Evolutionary conservation across 768 basidiomycete genomes (phyloP).

Genomic region (Lactifluus piperatus): DNA sequence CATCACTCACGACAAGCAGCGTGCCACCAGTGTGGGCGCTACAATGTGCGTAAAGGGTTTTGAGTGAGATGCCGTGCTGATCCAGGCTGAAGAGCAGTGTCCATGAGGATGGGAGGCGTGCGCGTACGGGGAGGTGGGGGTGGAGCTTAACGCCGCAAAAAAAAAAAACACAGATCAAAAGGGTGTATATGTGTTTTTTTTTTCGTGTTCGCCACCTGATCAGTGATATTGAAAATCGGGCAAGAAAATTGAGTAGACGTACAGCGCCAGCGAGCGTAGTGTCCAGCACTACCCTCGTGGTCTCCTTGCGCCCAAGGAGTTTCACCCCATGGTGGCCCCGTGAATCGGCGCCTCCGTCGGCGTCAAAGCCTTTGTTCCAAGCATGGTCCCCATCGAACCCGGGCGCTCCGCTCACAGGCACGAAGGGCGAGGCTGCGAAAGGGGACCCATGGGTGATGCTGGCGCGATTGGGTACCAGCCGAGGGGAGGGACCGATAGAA

Average conservation of each 20-base stretch:
- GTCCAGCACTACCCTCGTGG: slow-evolving; percentile 45
- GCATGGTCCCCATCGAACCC: slow-evolving; percentile 59
- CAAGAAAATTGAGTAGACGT: slow-evolving; percentile 20
- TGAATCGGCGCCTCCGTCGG: slow-evolving; percentile 26
- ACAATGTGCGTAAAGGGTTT: slow-evolving; percentile 72
- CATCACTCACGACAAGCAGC: slow-evolving; percentile 60
- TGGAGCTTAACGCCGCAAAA: slow-evolving; percentile 70
- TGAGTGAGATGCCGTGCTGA: slow-evolving; percentile 89
- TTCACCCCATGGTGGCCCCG: slow-evolving; percentile 36
- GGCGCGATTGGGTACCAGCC: slow-evolving; percentile 3
- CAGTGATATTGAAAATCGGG: neutral
- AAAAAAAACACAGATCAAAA: neutral
- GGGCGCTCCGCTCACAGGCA: slow-evolving; percentile 57
- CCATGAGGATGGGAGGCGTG: slow-evolving; percentile 65
- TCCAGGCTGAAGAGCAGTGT: slow-evolving; percentile 82
- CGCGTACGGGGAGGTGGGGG: slow-evolving; percentile 60
- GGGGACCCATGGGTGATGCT: slow-evolving; percentile 40
- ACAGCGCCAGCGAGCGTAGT: slow-evolving; percentile 53
- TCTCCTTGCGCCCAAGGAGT: slow-evolving; percentile 47
- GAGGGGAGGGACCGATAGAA: slow-evolving; percentile 6
- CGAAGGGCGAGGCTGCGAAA: slow-evolving; percentile 38
- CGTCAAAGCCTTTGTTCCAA: slow-evolving; percentile 61
- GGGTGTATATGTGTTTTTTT: neutral
- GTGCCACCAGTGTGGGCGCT: slow-evolving; percentile 39
- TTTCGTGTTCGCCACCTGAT: neutral